Base-by-base conservation (phyloP, 371 early-diverging fungal species). In the Phascolomyces articulosus region DNA sequence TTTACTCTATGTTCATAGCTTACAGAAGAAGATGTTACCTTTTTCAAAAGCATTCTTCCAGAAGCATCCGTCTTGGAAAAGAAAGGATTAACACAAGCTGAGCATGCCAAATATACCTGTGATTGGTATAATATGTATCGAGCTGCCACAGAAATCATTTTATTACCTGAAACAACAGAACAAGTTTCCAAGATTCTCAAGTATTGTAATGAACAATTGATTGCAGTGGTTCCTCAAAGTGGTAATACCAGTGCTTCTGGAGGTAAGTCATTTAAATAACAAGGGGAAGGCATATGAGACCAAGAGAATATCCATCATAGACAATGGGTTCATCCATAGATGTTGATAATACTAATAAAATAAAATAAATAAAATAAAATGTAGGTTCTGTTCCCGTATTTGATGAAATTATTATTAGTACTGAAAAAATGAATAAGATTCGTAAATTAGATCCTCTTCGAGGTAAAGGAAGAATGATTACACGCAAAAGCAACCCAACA, bases 181-280 rank as follows among this genome's bases (percentile, higher is more conserved):
- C 91, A 98, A 68, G 96, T 97, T 13, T 84, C 91, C 0, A 68
- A 85, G 55, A 86, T 97, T n/a, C 70, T 97, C 18, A 83, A 78
- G 47, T 93, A 98, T 71, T 98, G 98, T 80, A 90, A 94, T 69
- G 83, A 87, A 18, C 65, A 88, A n/a, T 70, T 53, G 65, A 72
- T 98, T 21, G 96, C 95, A 1, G 91, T 98, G 18, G 95, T 95
- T 0, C 96, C 97, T 28, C 98, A 98, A 72, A 96, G 98, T 61
- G 98, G 97, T 27, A 97, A 96, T 76, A 97, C 97, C 2, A 93
- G 96, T 29, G 76, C 79, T 4, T 74, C 74, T 24, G 90, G 90
- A 49, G 91, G 91, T 65, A 70, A 44, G 24, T 34, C 15, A 16
- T 11, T 8, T 38, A 44, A 15, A 53, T 18, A 28, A 28, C 24